Base-by-base conservation (phyloP, 2,329 filamentous ascomycete genomes). In the Scedosporium dehoogii region DNA sequence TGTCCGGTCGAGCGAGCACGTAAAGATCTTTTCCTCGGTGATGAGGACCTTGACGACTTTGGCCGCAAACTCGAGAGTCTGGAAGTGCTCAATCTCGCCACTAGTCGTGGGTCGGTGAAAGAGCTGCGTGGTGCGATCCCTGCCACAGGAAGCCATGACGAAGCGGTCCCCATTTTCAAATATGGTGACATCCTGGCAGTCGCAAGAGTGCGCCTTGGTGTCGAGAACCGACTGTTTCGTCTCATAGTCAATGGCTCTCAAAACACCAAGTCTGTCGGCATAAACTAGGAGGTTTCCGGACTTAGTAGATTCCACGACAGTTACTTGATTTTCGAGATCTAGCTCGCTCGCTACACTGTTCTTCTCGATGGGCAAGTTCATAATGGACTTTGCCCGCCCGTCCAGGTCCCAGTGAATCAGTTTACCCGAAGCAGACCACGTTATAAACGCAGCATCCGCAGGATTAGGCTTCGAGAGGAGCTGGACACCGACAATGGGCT, bases 101-200 rank as follows among this genome's bases (percentile, higher is more conserved):
- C 74, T 78, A 1, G 76, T 75, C 25, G 80, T 79, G 21, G 58
- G 42, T 27, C 80, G 79, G 64, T 84, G 81, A 71, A 97, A 97
- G n/a, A 99, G 77, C 72, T 99, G 94, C 1, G 93, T 85, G n/a
- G 89, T 96, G 59, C 94, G 87, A 74, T 99, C 94, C 66, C 94
- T 84, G 42, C 91, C 90, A 70, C 89, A 92, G 10, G 88, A 92
- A 18, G 90, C 93, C 67, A 97, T 80, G 56, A 96, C 78, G 42
- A 85, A 82, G 57, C 77, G 80, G 1, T 81, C 78, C 1, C 82
- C 79, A 25, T 64, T 56, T 67, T 90, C 84, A 68, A 86, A 85
- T 4, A 96, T 79, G 21, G 87, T 85, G 67, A 97, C 88, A 68
- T 89, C 89, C 46, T 91, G 91, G 65, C 96, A 89, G 69, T 97